A percentile compares a stretch with the other conserved stretches of the same genome.
Evolutionary conservation across 75 land plant genomes (phyloP).

Genomic region (Picea sitchensis): DNA sequence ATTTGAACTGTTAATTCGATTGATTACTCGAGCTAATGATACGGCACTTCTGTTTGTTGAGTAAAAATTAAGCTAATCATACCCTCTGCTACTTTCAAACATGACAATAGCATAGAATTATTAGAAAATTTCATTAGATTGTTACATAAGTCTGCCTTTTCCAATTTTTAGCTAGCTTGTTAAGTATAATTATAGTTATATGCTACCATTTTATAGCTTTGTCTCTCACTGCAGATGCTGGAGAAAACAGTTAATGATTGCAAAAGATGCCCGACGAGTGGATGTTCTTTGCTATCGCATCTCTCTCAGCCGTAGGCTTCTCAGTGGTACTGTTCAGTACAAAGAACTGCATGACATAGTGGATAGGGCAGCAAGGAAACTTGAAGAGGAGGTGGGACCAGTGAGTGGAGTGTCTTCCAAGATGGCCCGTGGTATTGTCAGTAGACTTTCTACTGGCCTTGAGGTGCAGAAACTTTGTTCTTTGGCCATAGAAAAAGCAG

Average conservation of each 20-base stretch:
- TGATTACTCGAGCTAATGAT: neutral
- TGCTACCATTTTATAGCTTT: neutral
- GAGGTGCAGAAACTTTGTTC: slow-evolving; percentile 69
- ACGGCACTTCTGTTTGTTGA: neutral
- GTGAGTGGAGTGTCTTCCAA: slow-evolving; percentile 33
- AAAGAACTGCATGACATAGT: slow-evolving; percentile 45
- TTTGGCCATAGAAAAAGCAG: slow-evolving; percentile 45
- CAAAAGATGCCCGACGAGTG: slow-evolving; percentile 80
- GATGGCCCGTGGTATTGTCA: slow-evolving; percentile 73
- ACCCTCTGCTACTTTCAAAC: neutral
- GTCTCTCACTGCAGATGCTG: slow-evolving; percentile 55
- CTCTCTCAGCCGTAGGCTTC: slow-evolving; percentile 55
- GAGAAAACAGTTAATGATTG: slow-evolving; percentile 68
- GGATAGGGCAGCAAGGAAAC: slow-evolving; percentile 46
- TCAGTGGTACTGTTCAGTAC: slow-evolving; percentile 44
- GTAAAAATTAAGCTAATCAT: too few relatives aligned
- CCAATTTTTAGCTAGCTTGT: neutral
- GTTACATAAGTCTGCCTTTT: neutral
- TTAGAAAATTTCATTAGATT: neutral
- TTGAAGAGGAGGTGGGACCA: slow-evolving; percentile 75
- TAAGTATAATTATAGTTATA: neutral
- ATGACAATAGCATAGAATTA: neutral
- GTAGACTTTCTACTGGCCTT: slow-evolving; percentile 57
- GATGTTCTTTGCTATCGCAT: slow-evolving; percentile 68
- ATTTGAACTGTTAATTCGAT: neutral